phyloP scores from a whole-genome alignment of 371 early-diverging fungal species.

The Capillidium rhysosporum region DNA sequence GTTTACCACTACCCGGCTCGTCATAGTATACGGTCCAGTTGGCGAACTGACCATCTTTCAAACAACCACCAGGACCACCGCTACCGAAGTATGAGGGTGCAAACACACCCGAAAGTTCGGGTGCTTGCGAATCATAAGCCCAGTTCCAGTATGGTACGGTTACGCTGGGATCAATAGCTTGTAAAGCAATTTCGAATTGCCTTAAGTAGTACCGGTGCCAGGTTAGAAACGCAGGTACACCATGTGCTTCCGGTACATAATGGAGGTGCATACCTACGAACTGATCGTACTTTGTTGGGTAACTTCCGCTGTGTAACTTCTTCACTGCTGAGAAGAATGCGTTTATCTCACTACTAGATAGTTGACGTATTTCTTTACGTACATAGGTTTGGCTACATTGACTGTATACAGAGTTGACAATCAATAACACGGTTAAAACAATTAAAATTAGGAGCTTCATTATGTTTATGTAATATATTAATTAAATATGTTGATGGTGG shows the following conservation, averaged over 20 bases:
- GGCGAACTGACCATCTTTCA: neutral
- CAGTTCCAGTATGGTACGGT: constrained; percentile 5
- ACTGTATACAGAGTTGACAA: neutral
- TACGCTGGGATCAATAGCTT: neutral
- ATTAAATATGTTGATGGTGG: no score
- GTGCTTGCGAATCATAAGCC: constrained; percentile 11
- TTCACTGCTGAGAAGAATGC: neutral
- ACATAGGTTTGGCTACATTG: neutral
- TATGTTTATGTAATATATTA: no score
- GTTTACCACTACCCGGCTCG: neutral
- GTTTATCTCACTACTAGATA: neutral
- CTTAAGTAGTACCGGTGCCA: constrained; percentile 6
- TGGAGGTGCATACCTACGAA: neutral
- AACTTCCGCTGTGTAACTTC: neutral
- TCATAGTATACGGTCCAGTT: neutral
- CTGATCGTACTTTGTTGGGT: neutral
- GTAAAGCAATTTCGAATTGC: neutral
- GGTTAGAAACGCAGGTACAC: neutral
- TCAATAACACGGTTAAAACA: no score
- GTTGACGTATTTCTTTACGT: neutral
- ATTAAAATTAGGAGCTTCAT: no score
- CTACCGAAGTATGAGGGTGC: neutral
- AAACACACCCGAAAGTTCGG: constrained; percentile 8
- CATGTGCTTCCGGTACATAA: neutral
- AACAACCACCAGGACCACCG: neutral